These are phyloP conservation scores for Pseudonectria buxi DNA, from an alignment of 2,329 filamentous ascomycete species.

Conservation along the genomic window DNA sequence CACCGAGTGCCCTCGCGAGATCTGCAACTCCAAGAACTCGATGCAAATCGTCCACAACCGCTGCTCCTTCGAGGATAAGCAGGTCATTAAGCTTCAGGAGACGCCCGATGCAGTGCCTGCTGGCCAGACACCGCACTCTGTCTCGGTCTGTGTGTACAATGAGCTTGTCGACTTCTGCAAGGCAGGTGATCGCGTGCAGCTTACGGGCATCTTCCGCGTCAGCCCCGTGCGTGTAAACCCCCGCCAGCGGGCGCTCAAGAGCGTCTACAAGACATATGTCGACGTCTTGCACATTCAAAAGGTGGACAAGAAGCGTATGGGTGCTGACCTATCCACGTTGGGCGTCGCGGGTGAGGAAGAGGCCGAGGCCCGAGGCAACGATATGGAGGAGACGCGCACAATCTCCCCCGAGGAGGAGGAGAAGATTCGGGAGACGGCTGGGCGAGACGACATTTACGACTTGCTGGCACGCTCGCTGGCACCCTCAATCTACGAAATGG, in stretches of 20 bases:
- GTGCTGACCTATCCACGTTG: constrained; percentile 82
- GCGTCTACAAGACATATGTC: constrained; percentile 95
- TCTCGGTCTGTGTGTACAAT: constrained; percentile 93
- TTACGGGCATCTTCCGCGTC: constrained; percentile 95
- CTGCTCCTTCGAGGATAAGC: constrained; percentile 91
- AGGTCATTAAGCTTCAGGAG: constrained; percentile 97
- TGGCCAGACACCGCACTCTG: constrained; percentile 94
- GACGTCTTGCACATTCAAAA: constrained; percentile 96
- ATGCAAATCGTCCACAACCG: constrained; percentile 99
- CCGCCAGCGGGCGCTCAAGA: constrained; percentile 84
- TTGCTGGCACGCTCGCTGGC: constrained; percentile 84
- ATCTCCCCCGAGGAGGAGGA: constrained; percentile 81
- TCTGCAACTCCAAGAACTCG: constrained; percentile 81
- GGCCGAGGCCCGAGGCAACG: constrained; percentile 57
- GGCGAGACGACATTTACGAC: constrained; percentile 84
- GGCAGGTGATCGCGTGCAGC: constrained; percentile 89
- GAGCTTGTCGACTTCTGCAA: constrained; percentile 97
- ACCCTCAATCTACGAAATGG: constrained; percentile 94
- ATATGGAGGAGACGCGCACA: constrained; percentile 76
- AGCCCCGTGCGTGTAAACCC: constrained; percentile 92
- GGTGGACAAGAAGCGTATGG: constrained; percentile 89
- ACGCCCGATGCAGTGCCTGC: constrained; percentile 92
- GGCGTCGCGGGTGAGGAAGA: constrained; percentile 70
- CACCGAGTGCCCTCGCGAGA: constrained; percentile 74
- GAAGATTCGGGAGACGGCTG: constrained; percentile 76